phyloP scores from a whole-genome alignment of 768 basidiomycete species.

The Infundibulicybe gibba region DNA sequence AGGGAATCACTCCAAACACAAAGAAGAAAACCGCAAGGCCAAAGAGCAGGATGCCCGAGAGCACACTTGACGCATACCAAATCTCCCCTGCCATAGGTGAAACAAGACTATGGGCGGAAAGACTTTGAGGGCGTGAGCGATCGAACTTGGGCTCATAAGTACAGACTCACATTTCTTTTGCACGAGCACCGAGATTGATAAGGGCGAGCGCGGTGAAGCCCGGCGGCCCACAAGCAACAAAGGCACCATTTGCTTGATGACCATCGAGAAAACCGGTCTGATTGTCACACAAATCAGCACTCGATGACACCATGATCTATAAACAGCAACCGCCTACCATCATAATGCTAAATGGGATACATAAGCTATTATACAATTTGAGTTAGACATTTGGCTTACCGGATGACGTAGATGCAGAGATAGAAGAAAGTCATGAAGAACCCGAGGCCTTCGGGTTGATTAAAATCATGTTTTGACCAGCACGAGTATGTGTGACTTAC shows the following conservation, averaged over 20 bases:
- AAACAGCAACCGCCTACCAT: too few species aligned
- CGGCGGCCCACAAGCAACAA: slow-evolving; percentile 45
- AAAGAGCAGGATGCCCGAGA: slow-evolving; percentile 35
- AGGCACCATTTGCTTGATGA: slow-evolving; percentile 45
- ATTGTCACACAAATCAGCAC: background rate
- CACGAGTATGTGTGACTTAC: slow-evolving; percentile 8
- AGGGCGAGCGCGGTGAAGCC: slow-evolving; percentile 47
- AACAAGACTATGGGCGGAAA: slow-evolving; percentile 29
- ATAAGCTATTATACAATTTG: background rate
- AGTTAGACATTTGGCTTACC: slow-evolving; percentile 18
- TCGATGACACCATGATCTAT: too few species aligned
- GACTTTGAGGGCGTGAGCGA: slow-evolving; percentile 12
- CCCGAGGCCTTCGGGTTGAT: slow-evolving; percentile 28
- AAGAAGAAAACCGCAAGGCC: slow-evolving; percentile 47
- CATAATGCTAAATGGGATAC: slow-evolving; percentile 22
- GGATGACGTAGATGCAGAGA: slow-evolving; percentile 44
- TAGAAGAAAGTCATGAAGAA: slow-evolving; percentile 51
- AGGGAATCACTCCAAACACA: slow-evolving; percentile 38
- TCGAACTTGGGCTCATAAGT: background rate
- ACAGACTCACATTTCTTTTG: slow-evolving; percentile 30
- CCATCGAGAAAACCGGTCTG: slow-evolving; percentile 45
- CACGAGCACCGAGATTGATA: slow-evolving; percentile 36
- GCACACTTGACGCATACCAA: slow-evolving; percentile 38
- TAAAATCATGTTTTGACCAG: background rate
- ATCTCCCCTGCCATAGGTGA: slow-evolving; percentile 37